phyloP scores from a whole-genome alignment of 495 filamentous ascomycete genomes.

The Aspergillus carlsbadensis region DNA sequence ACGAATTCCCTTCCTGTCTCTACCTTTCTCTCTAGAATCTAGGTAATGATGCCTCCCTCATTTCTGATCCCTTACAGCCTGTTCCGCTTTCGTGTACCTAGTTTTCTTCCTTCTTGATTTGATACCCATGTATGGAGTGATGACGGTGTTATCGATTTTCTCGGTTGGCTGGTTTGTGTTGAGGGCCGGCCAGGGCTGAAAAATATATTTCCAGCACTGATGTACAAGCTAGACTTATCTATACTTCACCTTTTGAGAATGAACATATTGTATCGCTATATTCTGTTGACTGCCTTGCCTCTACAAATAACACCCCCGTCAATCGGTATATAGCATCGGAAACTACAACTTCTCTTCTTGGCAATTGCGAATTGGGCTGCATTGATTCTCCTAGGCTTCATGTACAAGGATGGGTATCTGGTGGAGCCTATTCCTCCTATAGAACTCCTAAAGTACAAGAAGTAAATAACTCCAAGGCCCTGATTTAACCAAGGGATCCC shows the following conservation, averaged over 20 bases:
- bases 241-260: neutral
- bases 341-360: too few relatives aligned
- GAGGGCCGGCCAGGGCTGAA: neutral
- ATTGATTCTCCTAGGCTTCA: slow-evolving; percentile 9
- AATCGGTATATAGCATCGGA: too few relatives aligned
- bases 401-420: slow-evolving; percentile 26
- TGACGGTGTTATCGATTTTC: slow-evolving; percentile 3
- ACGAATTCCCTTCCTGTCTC: neutral
- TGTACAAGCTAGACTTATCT: neutral
- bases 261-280: too few relatives aligned
- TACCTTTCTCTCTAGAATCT: neutral
- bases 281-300: too few relatives aligned
- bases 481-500: too few relatives aligned
- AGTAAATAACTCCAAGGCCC: too few relatives aligned
- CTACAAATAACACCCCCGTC: too few relatives aligned
- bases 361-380: neutral
- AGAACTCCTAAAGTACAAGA: too few relatives aligned
- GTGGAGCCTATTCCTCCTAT: slow-evolving; percentile 4
- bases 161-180: neutral
- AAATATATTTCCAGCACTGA: neutral
- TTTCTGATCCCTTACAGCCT: neutral
- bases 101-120: slow-evolving; percentile 2
- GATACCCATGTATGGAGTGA: slow-evolving; percentile 12
- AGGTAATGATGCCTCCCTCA: neutral
- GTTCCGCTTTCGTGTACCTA: neutral